Evolutionary conservation across 441 rosid species (phyloP), one percentile per base, ranked within the genome.

Genomic region (Erodium moschatum): DNA sequence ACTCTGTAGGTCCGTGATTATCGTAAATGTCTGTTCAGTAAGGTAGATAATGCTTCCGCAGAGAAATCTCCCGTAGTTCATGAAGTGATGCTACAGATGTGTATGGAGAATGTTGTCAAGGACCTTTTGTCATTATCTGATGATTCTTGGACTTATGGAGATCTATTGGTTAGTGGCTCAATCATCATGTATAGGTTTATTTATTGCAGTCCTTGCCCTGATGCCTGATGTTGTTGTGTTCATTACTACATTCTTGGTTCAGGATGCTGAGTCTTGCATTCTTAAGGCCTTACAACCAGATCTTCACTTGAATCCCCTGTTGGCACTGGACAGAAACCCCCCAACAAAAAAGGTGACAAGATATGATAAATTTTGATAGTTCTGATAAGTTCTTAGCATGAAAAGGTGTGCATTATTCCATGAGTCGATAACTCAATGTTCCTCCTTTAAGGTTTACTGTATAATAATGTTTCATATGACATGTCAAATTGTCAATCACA

Each of bases 231-330:
- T 21, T 44, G 7, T 19, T 33, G 12, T 31, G 19, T 73, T 20
- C 18, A 40, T 61, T 66, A 29, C 44, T 58, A 19, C 54, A 15
- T 68, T 40, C 75, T 46, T 20, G 65, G 71, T 69, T 66, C 54
- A 77, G 81, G 75, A 69, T 40, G 75, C 75, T 66, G 81, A 77
- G 66, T 77, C 75, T 19, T 64, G 66, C 69, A 69, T 77, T 69
- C 50, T 74, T 65, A 77, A 77, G 77, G 71, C 77, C 31, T 74
- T 77, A 70, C 81, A 77, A 60, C 81, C 81, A 20, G 71, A 65
- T 61, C 81, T 77, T 71, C 56, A 74, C 35, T 67, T 77, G 68
- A 66, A 71, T 15, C 78, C 77, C 11, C 52, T 24, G 19, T 66
- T 70, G 9, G 31, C 16, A 15, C 46, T 52, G 5, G 67, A 67